A percentile compares a stretch with the other conserved stretches of the same genome.
phyloP scores from a whole-genome alignment of 2,329 filamentous ascomycete genomes.

The Calonectria montana region DNA sequence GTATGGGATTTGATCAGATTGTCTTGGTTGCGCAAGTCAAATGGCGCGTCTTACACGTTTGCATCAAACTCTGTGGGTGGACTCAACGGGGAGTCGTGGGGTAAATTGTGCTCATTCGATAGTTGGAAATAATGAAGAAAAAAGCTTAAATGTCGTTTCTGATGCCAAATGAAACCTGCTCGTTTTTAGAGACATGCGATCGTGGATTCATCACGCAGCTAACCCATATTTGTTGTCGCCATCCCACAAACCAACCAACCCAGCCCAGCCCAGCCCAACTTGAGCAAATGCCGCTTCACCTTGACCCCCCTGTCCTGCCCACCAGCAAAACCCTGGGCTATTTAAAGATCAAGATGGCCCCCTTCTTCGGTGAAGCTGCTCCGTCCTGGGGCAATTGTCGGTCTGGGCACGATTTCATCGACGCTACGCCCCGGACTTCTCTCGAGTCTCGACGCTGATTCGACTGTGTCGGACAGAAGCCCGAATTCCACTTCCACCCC shows the following conservation, averaged over 20 bases:
- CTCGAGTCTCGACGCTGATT: conserved; percentile 7
- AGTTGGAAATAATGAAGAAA: not conserved
- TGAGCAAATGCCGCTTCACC: not conserved
- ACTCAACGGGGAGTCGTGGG: too few relatives aligned
- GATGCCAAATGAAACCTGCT: not conserved
- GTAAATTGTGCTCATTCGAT: not conserved
- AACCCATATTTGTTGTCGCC: not conserved
- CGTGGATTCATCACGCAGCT: not conserved
- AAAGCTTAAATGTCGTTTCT: not conserved
- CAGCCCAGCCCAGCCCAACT: not conserved
- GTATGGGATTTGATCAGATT: not conserved
- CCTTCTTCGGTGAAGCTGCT: not conserved
- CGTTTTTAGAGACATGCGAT: not conserved
- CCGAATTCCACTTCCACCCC: conserved; percentile 25
- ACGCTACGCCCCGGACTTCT: conserved; percentile 1
- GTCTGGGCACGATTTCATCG: not conserved
- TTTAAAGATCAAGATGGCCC: not conserved
- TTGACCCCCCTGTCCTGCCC: not conserved
- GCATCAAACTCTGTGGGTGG: not conserved
- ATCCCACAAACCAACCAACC: too few relatives aligned
- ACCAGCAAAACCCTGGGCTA: not conserved
- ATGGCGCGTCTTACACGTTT: not conserved
- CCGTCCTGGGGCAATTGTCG: not conserved
- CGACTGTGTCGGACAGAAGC: conserved; percentile 28
- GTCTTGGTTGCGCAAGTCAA: not conserved